These are phyloP conservation scores for Kwoniella newhampshirensis DNA, from an alignment of 768 basidiomycete genomes.

Conservation along the genomic window DNA sequence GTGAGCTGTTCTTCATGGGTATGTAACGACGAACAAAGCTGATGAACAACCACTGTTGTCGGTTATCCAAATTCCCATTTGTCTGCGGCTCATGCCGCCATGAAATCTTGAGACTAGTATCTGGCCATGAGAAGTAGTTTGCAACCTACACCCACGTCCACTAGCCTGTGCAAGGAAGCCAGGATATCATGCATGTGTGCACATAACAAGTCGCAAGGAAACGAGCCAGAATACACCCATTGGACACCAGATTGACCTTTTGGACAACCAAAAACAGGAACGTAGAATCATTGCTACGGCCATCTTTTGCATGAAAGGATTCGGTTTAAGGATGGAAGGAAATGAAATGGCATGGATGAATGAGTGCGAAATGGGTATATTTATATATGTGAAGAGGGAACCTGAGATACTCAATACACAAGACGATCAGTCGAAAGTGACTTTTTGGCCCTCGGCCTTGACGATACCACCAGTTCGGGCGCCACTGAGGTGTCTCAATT, in stretches of 20 bases:
- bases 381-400: too few species aligned
- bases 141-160: background rate
- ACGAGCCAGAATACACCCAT: background rate
- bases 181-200: background rate
- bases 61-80: too few species aligned
- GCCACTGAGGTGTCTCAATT: conserved; percentile 24
- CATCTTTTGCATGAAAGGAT: background rate
- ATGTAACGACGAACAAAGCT: too few species aligned
- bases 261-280: background rate
- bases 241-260: conserved; percentile 15
- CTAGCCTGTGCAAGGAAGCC: background rate
- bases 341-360: conserved; percentile 1
- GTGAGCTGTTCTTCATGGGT: too few species aligned
- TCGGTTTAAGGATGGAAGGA: background rate
- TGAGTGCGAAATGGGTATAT: background rate
- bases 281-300: background rate
- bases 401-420: conserved; percentile 1
- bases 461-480: conserved; percentile 66
- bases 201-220: background rate
- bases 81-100: too few species aligned
- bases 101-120: too few species aligned
- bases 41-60: too few species aligned
- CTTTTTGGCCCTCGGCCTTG: conserved; percentile 61
- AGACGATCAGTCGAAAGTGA: conserved; percentile 48
- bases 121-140: too few species aligned